A percentile compares a stretch with the other conserved stretches of the same genome.
Conservation (phyloP, 306 rosid genomes). For the Fragaria nilgerrensis region DNA sequence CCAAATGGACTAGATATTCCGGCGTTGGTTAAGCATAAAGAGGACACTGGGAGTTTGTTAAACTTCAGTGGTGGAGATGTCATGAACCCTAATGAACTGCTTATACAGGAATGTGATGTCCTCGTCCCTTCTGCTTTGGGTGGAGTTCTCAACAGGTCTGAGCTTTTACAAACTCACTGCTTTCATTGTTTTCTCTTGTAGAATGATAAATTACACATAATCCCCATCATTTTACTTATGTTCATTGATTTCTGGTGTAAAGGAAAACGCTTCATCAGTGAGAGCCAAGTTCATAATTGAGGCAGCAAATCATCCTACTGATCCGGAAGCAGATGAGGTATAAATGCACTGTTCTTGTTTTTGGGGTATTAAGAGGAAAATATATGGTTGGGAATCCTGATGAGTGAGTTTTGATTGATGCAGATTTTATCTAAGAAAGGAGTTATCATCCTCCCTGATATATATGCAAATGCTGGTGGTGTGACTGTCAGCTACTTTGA, state of each 20-base stretch:
- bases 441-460: constrained; percentile 48
- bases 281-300: constrained; percentile 55
- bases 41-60: constrained; percentile 36
- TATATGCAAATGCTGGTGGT: constrained; percentile 57
- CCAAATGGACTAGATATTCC: constrained; percentile 44
- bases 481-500: constrained; percentile 61
- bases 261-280: constrained; percentile 57
- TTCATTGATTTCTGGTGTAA: constrained; percentile 7
- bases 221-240: background rate
- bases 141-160: constrained; percentile 60
- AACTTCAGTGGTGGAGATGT: constrained; percentile 42
- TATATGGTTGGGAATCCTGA: constrained; percentile 1
- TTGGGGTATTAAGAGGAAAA: background rate
- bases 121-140: constrained; percentile 62
- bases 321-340: constrained; percentile 64
- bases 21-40: constrained; percentile 41
- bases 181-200: background rate
- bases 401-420: constrained; percentile 15
- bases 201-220: background rate
- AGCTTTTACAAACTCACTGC: constrained; percentile 2
- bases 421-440: constrained; percentile 62
- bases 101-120: constrained; percentile 53
- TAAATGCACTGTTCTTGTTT: background rate
- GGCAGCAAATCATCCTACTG: constrained; percentile 65
- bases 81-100: constrained; percentile 44